Conservation (phyloP, 1,284 basidiomycete species). For the Cutaneotrichosporon sp. region DNA sequence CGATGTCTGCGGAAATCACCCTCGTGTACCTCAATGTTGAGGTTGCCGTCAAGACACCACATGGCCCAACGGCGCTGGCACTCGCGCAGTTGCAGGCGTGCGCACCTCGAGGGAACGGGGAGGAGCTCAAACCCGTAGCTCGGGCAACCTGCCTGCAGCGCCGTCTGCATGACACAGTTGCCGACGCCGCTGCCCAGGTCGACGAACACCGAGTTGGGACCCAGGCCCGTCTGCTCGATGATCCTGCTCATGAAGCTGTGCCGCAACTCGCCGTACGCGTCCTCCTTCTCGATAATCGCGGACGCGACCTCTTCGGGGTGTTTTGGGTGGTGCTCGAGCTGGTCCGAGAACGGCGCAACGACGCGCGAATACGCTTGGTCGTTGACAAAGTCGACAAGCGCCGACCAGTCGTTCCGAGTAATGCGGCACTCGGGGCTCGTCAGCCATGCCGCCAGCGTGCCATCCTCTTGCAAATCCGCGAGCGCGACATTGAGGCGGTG, state of each 20-base stretch:
- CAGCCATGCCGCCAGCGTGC: constrained; percentile 34
- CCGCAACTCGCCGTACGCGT: constrained; percentile 46
- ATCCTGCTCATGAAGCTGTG: constrained; percentile 46
- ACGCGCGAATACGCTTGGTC: constrained; percentile 54
- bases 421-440: constrained; percentile 19
- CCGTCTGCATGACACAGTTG: constrained; percentile 54
- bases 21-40: constrained; percentile 49
- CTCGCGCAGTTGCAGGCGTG: constrained; percentile 50
- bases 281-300: constrained; percentile 42
- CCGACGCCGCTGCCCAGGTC: constrained; percentile 57
- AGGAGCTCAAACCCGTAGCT: constrained; percentile 54
- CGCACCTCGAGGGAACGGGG: constrained; percentile 50
- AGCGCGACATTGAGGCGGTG: constrained; percentile 52
- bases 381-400: constrained; percentile 47
- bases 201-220: constrained; percentile 44
- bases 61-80: constrained; percentile 51
- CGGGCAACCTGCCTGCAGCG: constrained; percentile 52
- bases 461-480: constrained; percentile 41
- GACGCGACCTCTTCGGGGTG: constrained; percentile 40
- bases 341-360: constrained; percentile 51
- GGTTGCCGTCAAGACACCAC: constrained; percentile 51
- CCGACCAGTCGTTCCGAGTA: constrained; percentile 48
- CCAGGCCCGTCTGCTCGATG: constrained; percentile 40
- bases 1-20: constrained; percentile 52
- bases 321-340: constrained; percentile 47